Base-by-base conservation (phyloP, 371 early-diverging fungal genomes). In the Cokeromyces recurvatus region DNA sequence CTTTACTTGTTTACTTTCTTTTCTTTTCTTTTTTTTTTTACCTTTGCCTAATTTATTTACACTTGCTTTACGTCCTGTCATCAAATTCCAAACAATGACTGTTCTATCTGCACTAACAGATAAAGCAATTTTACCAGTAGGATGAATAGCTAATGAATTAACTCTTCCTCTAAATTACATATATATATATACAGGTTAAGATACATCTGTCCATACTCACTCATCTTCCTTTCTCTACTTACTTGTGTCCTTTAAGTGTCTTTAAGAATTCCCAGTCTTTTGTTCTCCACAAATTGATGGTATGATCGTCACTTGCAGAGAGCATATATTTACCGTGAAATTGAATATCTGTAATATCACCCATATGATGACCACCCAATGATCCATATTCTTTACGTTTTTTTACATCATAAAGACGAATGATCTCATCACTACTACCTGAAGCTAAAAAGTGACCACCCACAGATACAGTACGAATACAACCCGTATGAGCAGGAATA, bases 211-310 rank as follows among this genome's bases (percentile, higher is more conserved):
- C 2, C 31, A 25, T 25, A 25, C 7, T n/a, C 42, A 24, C 7
- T 10, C 9, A 25, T 31, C 15, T 16, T 37, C 2, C 8, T 16
- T 24, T 4, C n/a, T n/a, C n/a, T n/a, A 65, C 68, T 62, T 75
- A 81, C 84, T 82, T 88, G 79, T 97, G 97, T n/a, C 94, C 96
- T 53, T 85, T 87, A 27, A 97, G 71, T 31, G 79, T 83, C 64
- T 90, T 92, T 48, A 98, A 77, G 38, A 82, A 81, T 61, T 95
- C 96, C 98, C 98, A 98, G 65, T 97, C 98, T 58, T 87, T 89
- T 31, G 92, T 84, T 57, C 97, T 76, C 77, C 89, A 91, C 34
- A 98, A 79, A 38, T 86, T 84, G 19, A 98, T 78, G 1, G 76
- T 75, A 32, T 92, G 92, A 65, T 95, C 97, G 31, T 92, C 95